Percentiles rank a stretch among this genome's conserved stretches.
phyloP scores from a whole-genome alignment of 2,329 filamentous ascomycete genomes.

The Xylariaceae sp. region DNA sequence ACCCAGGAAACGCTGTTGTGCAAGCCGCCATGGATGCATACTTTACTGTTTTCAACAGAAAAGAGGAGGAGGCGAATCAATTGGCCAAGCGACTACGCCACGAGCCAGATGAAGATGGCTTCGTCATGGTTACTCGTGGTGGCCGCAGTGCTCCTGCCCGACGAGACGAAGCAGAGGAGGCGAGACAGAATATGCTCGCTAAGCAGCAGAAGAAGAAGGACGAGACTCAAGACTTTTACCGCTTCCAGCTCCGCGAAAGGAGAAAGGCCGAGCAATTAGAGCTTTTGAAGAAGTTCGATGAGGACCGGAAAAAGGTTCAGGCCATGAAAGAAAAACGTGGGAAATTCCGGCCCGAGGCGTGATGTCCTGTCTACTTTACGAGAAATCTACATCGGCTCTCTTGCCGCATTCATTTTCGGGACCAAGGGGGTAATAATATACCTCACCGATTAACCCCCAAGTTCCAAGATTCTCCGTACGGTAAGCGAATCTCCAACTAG shows the following conservation, averaged over 20 bases:
- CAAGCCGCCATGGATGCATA: constrained; percentile 76
- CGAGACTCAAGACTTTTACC: constrained; percentile 70
- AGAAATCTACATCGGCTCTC: not conserved
- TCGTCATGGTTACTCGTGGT: constrained; percentile 83
- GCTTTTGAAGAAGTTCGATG: constrained; percentile 68
- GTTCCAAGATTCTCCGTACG: not conserved
- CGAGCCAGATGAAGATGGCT: constrained; percentile 90
- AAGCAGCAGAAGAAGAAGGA: constrained; percentile 59
- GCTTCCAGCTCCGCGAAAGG: constrained; percentile 77
- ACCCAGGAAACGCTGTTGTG: constrained; percentile 63
- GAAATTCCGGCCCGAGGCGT: constrained; percentile 52
- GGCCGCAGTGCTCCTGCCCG: constrained; percentile 70
- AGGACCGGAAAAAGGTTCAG: constrained; percentile 67
- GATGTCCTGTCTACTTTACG: constrained; percentile 22
- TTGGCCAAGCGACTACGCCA: constrained; percentile 63
- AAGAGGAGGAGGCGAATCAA: constrained; percentile 60
- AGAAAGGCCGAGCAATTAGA: constrained; percentile 70
- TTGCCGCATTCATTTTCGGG: not conserved
- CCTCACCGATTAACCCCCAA: not conserved
- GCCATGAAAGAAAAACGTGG: constrained; percentile 66
- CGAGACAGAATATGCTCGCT: constrained; percentile 56
- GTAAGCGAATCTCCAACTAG: constrained; percentile 14
- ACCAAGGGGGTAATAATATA: not conserved
- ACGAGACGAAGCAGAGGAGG: constrained; percentile 64
- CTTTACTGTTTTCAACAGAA: constrained; percentile 75